Conservation (phyloP, 2,329 filamentous ascomycete species). For the Epichloe aotearoae region DNA sequence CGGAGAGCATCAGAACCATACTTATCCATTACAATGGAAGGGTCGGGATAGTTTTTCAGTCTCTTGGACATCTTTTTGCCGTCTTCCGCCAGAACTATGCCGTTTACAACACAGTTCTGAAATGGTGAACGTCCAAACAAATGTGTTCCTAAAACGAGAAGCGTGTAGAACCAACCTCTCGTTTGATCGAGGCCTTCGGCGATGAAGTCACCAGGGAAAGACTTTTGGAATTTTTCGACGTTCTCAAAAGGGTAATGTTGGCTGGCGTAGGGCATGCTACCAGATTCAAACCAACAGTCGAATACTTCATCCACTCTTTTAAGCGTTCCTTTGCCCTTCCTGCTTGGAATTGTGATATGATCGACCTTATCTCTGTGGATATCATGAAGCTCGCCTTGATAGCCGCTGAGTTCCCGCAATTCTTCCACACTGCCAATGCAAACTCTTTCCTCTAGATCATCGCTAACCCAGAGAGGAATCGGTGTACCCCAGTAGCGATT, state of each 20-base stretch:
- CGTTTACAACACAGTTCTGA: slow-evolving; percentile 93
- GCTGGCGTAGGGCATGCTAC: slow-evolving; percentile 87
- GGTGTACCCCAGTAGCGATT: slow-evolving; percentile 96
- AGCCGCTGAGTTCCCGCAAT: slow-evolving; percentile 76
- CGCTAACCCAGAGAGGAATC: slow-evolving; percentile 81
- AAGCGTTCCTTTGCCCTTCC: slow-evolving; percentile 72
- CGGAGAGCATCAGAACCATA: slow-evolving; percentile 88
- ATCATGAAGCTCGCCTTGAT: slow-evolving; percentile 67
- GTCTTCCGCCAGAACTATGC: slow-evolving; percentile 84
- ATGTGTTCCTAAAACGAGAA: slow-evolving; percentile 78
- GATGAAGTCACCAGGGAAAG: slow-evolving; percentile 88
- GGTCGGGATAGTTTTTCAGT: slow-evolving; percentile 91
- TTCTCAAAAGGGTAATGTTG: slow-evolving; percentile 91
- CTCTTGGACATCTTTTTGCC: slow-evolving; percentile 99
- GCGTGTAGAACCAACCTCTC: slow-evolving; percentile 91
- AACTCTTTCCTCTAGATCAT: slow-evolving; percentile 74
- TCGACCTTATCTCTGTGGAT: slow-evolving; percentile 90
- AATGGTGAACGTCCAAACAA: slow-evolving; percentile 77
- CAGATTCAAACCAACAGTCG: slow-evolving; percentile 95
- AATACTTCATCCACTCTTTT: slow-evolving; percentile 79
- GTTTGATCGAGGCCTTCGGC: slow-evolving; percentile 90
- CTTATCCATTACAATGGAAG: slow-evolving; percentile 65
- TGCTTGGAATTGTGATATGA: slow-evolving; percentile 84
- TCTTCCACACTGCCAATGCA: slow-evolving; percentile 78
- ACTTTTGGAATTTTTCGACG: slow-evolving; percentile 62